Conservation (phyloP, 257 asterid species). For the Scutellaria baicalensis region DNA sequence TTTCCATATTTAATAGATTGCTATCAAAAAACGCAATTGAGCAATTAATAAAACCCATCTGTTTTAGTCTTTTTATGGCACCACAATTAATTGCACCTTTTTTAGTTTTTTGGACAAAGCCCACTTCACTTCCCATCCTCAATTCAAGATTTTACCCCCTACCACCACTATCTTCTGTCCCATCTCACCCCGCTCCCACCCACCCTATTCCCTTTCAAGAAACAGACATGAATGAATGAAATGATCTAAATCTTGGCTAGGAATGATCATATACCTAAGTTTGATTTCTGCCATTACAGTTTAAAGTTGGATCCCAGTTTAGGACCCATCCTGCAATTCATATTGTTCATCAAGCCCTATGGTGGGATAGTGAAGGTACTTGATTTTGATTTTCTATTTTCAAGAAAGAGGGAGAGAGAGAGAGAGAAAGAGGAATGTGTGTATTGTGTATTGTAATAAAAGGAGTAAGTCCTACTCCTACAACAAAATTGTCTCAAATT, state of each 20-base stretch:
- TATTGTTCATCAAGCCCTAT: too few species aligned
- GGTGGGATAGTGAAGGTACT: too few species aligned
- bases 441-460: slow-evolving; percentile 11
- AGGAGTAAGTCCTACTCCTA: background rate
- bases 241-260: too few species aligned
- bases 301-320: too few species aligned
- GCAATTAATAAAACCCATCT: background rate
- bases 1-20: background rate
- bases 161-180: slow-evolving; percentile 19
- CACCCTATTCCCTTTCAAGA: background rate
- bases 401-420: background rate
- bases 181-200: slow-evolving; percentile 17
- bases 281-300: too few species aligned
- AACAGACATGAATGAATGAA: background rate
- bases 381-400: too few species aligned
- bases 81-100: background rate
- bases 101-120: background rate
- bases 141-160: slow-evolving; percentile 15
- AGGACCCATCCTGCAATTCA: too few species aligned
- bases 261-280: too few species aligned
- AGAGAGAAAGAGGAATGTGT: background rate
- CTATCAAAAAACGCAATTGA: background rate
- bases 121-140: background rate
- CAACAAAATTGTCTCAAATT: background rate
- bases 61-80: slow-evolving; percentile 18